phyloP scores from a whole-genome alignment of 805 yeast genomes.

The Cyberlindnera americana region DNA sequence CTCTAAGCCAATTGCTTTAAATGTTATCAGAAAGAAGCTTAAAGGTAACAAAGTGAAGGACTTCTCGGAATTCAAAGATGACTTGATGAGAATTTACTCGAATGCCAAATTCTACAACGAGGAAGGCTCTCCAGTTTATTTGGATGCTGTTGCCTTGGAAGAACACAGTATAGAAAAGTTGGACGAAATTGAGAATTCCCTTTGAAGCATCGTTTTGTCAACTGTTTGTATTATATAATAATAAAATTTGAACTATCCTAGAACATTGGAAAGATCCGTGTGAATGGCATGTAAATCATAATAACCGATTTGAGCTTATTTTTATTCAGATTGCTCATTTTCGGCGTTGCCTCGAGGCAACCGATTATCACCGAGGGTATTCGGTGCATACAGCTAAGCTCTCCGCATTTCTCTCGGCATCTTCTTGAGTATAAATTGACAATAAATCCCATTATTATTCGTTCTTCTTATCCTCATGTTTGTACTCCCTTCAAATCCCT shows the following conservation, averaged over 20 bases:
- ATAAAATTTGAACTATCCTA: neutral
- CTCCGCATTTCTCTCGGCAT: constrained; percentile 1
- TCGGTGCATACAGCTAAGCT: no score
- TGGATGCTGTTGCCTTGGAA: constrained; percentile 75
- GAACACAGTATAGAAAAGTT: constrained; percentile 60
- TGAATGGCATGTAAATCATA: no score
- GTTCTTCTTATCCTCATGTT: neutral
- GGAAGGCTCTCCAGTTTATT: constrained; percentile 82
- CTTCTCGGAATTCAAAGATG: constrained; percentile 50
- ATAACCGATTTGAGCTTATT: no score
- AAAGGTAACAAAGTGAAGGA: constrained; percentile 45
- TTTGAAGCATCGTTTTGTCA: neutral
- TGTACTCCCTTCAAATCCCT: neutral
- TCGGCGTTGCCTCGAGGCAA: no score
- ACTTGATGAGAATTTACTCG: constrained; percentile 68
- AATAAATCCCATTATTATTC: neutral
- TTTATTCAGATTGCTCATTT: no score
- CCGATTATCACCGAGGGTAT: no score
- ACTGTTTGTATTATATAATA: constrained; percentile 2
- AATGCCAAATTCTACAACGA: constrained; percentile 88
- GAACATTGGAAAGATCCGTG: neutral
- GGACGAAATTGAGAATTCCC: constrained; percentile 16
- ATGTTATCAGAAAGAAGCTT: constrained; percentile 53
- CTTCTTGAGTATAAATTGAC: neutral
- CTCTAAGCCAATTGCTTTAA: constrained; percentile 64